Evolutionary conservation across 2,329 filamentous ascomycete species (phyloP), one percentile per base, ranked within the genome.

Genomic region (Stachybotrys chartarum): DNA sequence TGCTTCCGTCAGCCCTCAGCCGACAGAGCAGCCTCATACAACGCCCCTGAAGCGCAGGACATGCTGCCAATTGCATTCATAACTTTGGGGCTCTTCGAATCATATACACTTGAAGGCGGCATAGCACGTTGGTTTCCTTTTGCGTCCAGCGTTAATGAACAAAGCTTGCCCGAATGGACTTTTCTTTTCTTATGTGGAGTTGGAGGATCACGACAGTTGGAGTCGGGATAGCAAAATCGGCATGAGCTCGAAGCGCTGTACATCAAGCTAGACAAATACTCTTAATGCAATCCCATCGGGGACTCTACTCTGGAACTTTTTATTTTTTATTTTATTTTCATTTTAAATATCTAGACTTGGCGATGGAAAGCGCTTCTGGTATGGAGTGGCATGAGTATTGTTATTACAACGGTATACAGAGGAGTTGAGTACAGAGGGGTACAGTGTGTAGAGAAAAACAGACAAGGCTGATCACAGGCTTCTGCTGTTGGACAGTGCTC

Each of bases 401-500:
- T 24, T 24, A 24, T 24, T 24, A 24, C 24, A 24, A 24, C 2
- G 24, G 24, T 24, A 24, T 24, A 3, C 5, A 42, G 10, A 42
- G 3, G 35, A 14, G 35, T 2, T 3, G 35, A 42, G 2, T 42
- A 3, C 35, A 42, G 35, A 24, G 24, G 3, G 24, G 24, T 24
- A 24, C 24, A 24, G 24, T 24, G 24, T 24, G 4, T 24, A 24
- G 24, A 24, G 24, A 24, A 24, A 24, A 24, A 24, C 24, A 24
- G 3, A 24, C 24, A 24, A 24, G 24, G 24, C 24, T 42, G 2
- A 42, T 24, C 10, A 47, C 7, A 47, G 45, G 17, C 45, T 6
- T 10, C 8, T 3, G 18, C 16, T 47, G 45, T 47, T n/a, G 10
- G 24, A 51, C 17, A 65, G 51, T 7, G 56, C 56, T 45, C 57